Base-by-base conservation (phyloP, 441 rosid genomes). In the Corymbia calophylla region DNA sequence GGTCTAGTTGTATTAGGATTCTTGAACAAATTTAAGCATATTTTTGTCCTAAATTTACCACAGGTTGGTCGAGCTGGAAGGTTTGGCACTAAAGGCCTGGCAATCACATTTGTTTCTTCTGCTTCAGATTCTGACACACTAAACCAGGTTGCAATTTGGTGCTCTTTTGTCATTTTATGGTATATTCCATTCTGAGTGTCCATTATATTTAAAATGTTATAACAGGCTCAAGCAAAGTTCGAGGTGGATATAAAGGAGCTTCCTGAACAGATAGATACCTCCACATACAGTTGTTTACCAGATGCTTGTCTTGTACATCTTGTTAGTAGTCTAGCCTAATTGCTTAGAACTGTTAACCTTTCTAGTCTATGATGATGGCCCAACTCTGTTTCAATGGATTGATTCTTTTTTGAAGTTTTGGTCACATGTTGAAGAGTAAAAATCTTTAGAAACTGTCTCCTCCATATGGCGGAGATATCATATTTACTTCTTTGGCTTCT, bases 21-120 rank as follows among this genome's bases (percentile, higher is more conserved):
- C 51, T n/a, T 13, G 51, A 44, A 77, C 51, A 77, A 77, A 44
- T 77, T 23, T 77, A 77, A 39, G 84, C 84, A 77, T 25, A 44
- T 18, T 21, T 77, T 77, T 77, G 51, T 44, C 13, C n/a, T 23
- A 47, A 51, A 29, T 86, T 44, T 48, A 16, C 87, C 58, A 62
- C 89, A 98, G 99, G 99, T 98, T 60, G 99, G 99, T 31, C 94
- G 99, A 93, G 99, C 99, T 89, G 99, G 99, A 88, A 95, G 99
- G 92, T 98, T 98, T 93, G 99, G 99, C 68, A 98, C 99, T 7
- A 98, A 98, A 91, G 99, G 99, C 87, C 99, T 98, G 81, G 99
- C 99, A 32, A 98, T 98, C 56, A 98, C 99, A 32, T 97, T 97
- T 91, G 99, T 97, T 49, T 96, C 99, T 56, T 98, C 98, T 86